Evolutionary conservation across 1,284 basidiomycete species (phyloP).

Genomic region (Irpex sp.): DNA sequence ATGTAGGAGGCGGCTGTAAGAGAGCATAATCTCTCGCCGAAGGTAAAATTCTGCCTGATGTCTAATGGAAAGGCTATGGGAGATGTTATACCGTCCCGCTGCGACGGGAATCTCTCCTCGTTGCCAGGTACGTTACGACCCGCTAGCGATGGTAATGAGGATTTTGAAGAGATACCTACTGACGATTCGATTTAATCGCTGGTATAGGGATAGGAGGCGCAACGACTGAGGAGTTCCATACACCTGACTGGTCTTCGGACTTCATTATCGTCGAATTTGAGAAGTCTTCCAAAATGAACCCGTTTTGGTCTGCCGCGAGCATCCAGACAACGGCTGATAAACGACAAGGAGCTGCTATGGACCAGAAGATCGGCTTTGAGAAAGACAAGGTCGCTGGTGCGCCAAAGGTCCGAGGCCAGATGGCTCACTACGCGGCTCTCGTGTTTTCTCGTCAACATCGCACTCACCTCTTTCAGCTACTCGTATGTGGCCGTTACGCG

Average conservation of each 20-base stretch:
- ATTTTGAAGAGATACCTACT: background rate
- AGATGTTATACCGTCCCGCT: too few species aligned
- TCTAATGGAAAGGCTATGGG: too few species aligned
- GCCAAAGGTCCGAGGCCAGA: background rate
- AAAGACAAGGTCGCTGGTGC: background rate
- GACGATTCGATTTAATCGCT: background rate
- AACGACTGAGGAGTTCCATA: background rate
- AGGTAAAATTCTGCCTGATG: too few species aligned
- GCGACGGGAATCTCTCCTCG: too few species aligned
- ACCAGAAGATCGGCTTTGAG: background rate
- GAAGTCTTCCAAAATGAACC: background rate
- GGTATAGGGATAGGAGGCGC: background rate
- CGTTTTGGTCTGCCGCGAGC: background rate
- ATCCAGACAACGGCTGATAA: background rate
- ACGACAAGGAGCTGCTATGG: background rate
- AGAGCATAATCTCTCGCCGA: too few species aligned
- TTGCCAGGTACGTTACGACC: background rate
- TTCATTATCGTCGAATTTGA: background rate
- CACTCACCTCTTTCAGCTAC: constrained; percentile 10
- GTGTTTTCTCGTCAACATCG: constrained; percentile 10
- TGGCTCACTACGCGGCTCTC: background rate
- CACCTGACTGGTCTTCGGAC: background rate
- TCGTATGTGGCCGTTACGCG: constrained; percentile 12
- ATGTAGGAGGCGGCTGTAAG: too few species aligned
- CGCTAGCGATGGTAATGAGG: background rate